Evolutionary conservation across 2,329 filamentous ascomycete species (phyloP).

Genomic region (Zymoseptoria crescenta): DNA sequence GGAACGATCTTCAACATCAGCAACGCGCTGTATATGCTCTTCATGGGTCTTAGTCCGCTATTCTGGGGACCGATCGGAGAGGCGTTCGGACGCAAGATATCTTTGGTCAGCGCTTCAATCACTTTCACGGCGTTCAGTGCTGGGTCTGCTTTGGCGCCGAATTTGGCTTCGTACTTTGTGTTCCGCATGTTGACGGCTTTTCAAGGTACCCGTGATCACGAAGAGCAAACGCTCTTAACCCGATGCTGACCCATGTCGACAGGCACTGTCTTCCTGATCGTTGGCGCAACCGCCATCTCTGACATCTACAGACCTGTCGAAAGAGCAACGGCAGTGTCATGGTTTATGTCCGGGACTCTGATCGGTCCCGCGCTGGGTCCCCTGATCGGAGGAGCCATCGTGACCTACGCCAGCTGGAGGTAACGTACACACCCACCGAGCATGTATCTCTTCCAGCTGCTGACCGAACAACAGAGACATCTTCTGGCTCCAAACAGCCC

Average conservation of each 20-base stretch:
- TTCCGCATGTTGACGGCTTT: constrained; percentile 69
- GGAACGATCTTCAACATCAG: constrained; percentile 63
- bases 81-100: constrained; percentile 44
- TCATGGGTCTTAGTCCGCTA: constrained; percentile 63
- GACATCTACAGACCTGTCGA: constrained; percentile 50
- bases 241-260: neutral
- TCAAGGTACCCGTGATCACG: constrained; percentile 42
- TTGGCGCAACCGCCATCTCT: constrained; percentile 62
- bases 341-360: constrained; percentile 53
- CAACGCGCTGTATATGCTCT: constrained; percentile 67
- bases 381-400: constrained; percentile 67
- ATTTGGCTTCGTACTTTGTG: constrained; percentile 62
- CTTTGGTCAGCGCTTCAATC: constrained; percentile 48
- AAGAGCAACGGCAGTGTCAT: constrained; percentile 64
- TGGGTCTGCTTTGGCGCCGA: constrained; percentile 63
- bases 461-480: constrained; percentile 44
- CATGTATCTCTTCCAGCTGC: too few species aligned
- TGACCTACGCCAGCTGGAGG: constrained; percentile 63
- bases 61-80: constrained; percentile 63
- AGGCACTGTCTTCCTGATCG: constrained; percentile 55
- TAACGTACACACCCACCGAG: neutral
- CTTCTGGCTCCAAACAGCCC: constrained; percentile 67
- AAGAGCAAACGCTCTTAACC: constrained; percentile 34
- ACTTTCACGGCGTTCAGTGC: constrained; percentile 64
- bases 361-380: constrained; percentile 62